Evolutionary conservation across 257 asterid species (phyloP), one percentile per base, ranked within the genome.

Genomic region (Verbena officinalis): DNA sequence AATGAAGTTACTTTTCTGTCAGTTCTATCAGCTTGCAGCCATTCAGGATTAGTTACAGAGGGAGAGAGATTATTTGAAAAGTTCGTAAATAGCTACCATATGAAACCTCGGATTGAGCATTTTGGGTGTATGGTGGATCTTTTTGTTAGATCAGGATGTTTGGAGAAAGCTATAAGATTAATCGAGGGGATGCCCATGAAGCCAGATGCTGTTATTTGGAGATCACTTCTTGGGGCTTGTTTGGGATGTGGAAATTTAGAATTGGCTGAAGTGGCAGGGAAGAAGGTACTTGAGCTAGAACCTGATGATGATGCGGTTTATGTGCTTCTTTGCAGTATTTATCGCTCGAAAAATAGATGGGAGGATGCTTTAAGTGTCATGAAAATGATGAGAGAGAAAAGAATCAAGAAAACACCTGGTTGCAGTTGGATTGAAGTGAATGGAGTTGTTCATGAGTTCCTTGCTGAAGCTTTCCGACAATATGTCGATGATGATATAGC

Each of bases 361-460:
- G 77, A 78, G 17, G 86, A 87, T 59, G 91, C 88, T 59, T 57
- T 67, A 14, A 81, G 75, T 68, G 80, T 76, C 11, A 77, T 73
- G 71, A 80, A 80, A 69, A 71, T 55, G 84, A 90, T 90, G 97
- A 87, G 86, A 61, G 84, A 77, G 62, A 79, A 73, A 65, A 83
- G 74, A 68, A 80, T 90, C 55, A 87, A 90, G 78, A 90, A 90
- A 75, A 87, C 78, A 22, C 90, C 94, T 20, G 95, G 97, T n/a
- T 87, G 94, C 68, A 90, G 95, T 80, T 90, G 97, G 97, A 76
- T 84, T 51, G 95, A 90, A 78, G 78, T 85, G 72, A 78, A 87
- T 10, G 94, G 95, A 13, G 76, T 80, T 56, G 85, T 85, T 73
- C 91, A 80, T 55, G 97, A 90, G 82, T 90, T 87, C 67, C 74